Evolutionary conservation across 352 stramenopile genomes (phyloP), one percentile per base, ranked within the genome.

Genomic region (Thalassiosira allenii): DNA sequence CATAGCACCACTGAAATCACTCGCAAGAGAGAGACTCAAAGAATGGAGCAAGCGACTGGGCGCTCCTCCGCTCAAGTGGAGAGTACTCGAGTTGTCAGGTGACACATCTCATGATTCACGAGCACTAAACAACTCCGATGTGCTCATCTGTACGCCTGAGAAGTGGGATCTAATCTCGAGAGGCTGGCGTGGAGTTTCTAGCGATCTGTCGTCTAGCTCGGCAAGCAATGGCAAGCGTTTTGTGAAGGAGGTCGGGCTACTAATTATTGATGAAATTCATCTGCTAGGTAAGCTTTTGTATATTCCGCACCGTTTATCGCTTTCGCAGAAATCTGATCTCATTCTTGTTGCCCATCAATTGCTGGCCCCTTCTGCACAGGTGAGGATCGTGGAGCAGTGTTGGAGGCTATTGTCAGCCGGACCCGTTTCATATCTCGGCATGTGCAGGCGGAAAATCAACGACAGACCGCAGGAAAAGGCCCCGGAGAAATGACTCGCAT

Each of bases 201-300:
- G 59, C 30, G 72, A 84, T 61, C 54, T 95, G 96, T 88, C 65
- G 79, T 75, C 87, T 83, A 82, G 94, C 92, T 70, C 91, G 86
- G 59, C 67, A 27, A 66, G 69, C 40, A 84, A 87, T 22, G 84
- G 80, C 27, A 89, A 86, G 75, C 65, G 78, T 25, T 95, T 95
- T 79, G 77, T 94, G 0, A 87, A 89, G 63, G 75, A 92, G 51
- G 87, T 93, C 49, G 72, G 86, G 8, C 92, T 99, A 8, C 91
- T 99, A 8, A 91, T 99, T 29, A 94, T 99, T 25, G 96, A 99
- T 78, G 97, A 99, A 73, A 97, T 99, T 69, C 98, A 99, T 88
- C 88, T 99, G 27, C 91, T 99, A n/a, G n/a, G n/a, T n/a, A n/a
- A n/a, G n/a, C n/a, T n/a, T n/a, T n/a, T n/a, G n/a, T n/a, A n/a